Base-by-base conservation (phyloP, 805 yeast species). In the Kodamaea nitidulidarum region DNA sequence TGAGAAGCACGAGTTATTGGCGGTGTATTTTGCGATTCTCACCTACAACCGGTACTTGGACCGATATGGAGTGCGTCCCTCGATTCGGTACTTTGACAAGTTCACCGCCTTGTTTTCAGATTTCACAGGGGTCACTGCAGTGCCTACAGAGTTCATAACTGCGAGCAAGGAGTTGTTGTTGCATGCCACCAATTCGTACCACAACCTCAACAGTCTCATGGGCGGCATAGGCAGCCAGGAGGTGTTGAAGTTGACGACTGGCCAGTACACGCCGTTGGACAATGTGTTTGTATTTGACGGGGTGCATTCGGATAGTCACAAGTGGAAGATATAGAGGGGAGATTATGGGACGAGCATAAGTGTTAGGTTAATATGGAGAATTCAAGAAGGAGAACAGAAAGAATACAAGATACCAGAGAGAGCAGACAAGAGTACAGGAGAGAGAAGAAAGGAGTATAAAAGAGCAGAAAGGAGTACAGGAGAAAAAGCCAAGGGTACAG, bases 221-320 rank as follows among this genome's bases (percentile, higher is more conserved):
- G 98, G 96, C 2, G 98, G 96, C 0, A 65, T 90, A 9, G 88
- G 78, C 0, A 81, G 88, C 3, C 96, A 91, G 55, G 98, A 91
- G 55, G 79, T 76, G 4, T 67, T 87, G 37, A 91, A 93, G 61
- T 54, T 78, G 32, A 52, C 85, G 16, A 87, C 95, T 2, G 73
- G 75, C 26, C 98, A 91, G 58, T 88, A 87, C 49, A 70, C 82
- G 4, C 95, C 97, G 1, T 51, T 88, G 31, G 81, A 81, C 46
- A 84, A 87, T 49, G 61, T 80, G 7, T 65, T 82, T 39, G 70
- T 83, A 0, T 88, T 77, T 56, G 93, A 90, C 55, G 96, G 95
- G 1, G 64, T 82, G 3, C 55, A 62, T 10, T 75, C 84, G 24
- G 61, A 66, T 9, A 71, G 78, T 38, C 66, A 57, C 6, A 69